Evolutionary conservation across 192 early-diverging fungal species (phyloP).

Genomic region (Rhizophagus clarus): DNA sequence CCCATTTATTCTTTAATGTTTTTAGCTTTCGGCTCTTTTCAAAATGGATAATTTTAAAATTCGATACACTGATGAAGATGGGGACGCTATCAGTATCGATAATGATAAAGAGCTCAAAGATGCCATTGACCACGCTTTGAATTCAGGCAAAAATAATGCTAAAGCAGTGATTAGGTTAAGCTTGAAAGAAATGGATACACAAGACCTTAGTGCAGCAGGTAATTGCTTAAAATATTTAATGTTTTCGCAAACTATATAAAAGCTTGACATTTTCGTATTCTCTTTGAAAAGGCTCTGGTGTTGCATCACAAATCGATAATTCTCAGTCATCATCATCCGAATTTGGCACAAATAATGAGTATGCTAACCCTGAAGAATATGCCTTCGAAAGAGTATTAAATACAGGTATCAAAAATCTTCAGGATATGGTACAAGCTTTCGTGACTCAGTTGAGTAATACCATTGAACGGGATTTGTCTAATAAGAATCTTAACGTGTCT

Average conservation of each 20-base stretch:
- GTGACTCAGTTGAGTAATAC: neutral
- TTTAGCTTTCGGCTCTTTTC: slow-evolving; percentile 10
- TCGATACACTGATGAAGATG: slow-evolving; percentile 18
- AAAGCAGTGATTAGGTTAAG: slow-evolving; percentile 6
- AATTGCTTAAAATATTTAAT: neutral
- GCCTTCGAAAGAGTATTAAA: slow-evolving; percentile 19
- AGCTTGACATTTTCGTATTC: neutral
- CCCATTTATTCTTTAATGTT: neutral
- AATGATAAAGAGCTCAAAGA: slow-evolving; percentile 19
- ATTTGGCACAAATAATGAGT: neutral
- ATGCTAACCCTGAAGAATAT: neutral
- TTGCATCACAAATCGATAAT: neutral
- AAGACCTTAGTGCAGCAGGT: neutral
- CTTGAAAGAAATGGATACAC: neutral
- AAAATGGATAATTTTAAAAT: slow-evolving; percentile 21
- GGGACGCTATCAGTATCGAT: neutral
- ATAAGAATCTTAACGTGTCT: neutral
- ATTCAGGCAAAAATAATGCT: neutral
- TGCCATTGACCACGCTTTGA: neutral
- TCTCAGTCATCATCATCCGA: neutral
- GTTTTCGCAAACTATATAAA: too few relatives aligned
- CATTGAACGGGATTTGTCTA: slow-evolving; percentile 9
- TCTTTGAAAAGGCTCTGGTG: neutral
- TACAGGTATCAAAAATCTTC: slow-evolving; percentile 8
- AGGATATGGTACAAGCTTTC: slow-evolving; percentile 25